These are phyloP conservation scores for Spergularia bocconei DNA, from an alignment of 148 eudicot genomes.

Conservation along the genomic window DNA sequence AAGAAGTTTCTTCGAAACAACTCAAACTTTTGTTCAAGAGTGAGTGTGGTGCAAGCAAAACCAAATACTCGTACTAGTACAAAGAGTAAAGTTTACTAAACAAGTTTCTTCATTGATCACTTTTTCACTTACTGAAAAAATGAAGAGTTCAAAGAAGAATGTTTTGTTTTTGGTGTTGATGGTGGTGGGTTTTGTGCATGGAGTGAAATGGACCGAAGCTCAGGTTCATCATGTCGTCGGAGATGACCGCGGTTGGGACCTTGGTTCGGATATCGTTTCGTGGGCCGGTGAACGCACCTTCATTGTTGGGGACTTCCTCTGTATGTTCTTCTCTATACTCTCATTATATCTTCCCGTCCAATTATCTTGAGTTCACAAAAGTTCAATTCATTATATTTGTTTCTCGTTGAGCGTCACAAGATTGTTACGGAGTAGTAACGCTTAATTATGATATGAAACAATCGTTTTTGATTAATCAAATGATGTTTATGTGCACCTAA, in stretches of 20 bases:
- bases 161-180: background rate
- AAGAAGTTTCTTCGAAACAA: conserved; percentile 19
- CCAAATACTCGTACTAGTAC: background rate
- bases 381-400: too few relatives aligned
- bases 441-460: too few relatives aligned
- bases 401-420: background rate
- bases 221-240: conserved; percentile 62
- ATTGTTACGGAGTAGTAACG: background rate
- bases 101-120: background rate
- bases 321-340: conserved; percentile 36
- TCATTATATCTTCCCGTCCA: background rate
- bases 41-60: conserved; percentile 15
- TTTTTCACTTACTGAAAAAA: background rate
- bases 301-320: conserved; percentile 64
- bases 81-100: background rate
- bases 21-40: background rate
- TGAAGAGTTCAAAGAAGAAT: conserved; percentile 15
- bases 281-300: conserved; percentile 58
- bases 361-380: too few relatives aligned
- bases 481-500: too few relatives aligned
- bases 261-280: conserved; percentile 40
- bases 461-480: too few relatives aligned
- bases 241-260: conserved; percentile 62
- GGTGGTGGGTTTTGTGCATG: conserved; percentile 16
- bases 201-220: conserved; percentile 30